Evolutionary conservation across 805 yeast species (phyloP), one percentile per base, ranked within the genome.

Genomic region (Blastobotrys mokoenaii): DNA sequence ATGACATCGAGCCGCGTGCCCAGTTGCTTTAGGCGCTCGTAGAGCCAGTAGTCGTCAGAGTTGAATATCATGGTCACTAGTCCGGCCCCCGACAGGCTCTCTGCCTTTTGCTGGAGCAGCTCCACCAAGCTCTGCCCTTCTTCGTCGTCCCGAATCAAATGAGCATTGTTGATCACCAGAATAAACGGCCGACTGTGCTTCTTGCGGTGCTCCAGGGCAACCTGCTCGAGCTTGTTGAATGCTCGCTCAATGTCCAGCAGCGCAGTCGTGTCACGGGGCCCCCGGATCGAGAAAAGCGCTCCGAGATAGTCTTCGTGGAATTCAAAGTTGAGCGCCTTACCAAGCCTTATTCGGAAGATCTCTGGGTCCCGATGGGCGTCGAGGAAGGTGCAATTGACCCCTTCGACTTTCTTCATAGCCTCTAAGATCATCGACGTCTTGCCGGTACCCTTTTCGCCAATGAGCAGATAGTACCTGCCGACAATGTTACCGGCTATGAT

Each of bases 351-450:
- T 47, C 95, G 69, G 59, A 85, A 81, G 41, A 85, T 78, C 58
- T 85, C 95, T 0, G 90, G 86, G 58, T 85, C 95, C 0, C 89
- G 81, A 55, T 84, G 93, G 1, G 93, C 93, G 57, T 85, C 94
- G 48, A 85, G 66, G 41, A 81, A 71, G 0, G 86, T 76, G 41
- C 86, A 84, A 54, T 80, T 76, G 42, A 65, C 62, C 0, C 89
- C 86, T 33, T 72, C 66, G 2, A 76, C 77, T 51, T 79, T 74
- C 47, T 77, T 73, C 69, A 85, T 76, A 2, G 87, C 74, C 51
- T 84, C 87, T 54, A 82, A 62, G 12, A 85, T 70, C 68, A 86
- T 72, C 0, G 90, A 80, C 0, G 88, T 80, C 58, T 84, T 84
- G 2, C 95, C 95, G 0, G 93, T 84, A 1, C 95, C 95, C 59